Percentiles rank a stretch among this genome's conserved stretches.
Evolutionary conservation across 805 yeast species (phyloP).

Genomic region (Teunomyces barrocoloradensis): DNA sequence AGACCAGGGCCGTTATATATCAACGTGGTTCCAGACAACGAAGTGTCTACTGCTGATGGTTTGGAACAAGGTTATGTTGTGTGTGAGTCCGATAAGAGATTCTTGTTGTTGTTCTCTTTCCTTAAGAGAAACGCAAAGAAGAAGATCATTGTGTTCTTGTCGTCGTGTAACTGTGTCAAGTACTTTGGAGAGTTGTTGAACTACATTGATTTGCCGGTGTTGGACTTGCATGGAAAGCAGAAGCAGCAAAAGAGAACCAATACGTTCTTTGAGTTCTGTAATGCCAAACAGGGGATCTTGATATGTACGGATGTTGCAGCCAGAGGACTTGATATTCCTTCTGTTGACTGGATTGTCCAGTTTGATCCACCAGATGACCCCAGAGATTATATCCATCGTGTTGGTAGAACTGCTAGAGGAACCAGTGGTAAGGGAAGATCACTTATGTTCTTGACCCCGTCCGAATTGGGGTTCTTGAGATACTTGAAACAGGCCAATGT

Average conservation of each 20-base stretch:
- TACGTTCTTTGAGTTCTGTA: slow-evolving; percentile 96
- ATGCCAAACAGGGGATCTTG: slow-evolving; percentile 90
- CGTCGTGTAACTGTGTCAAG: slow-evolving; percentile 96
- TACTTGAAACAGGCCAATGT: slow-evolving; percentile 96
- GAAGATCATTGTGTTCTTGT: slow-evolving; percentile 89
- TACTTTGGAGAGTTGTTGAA: slow-evolving; percentile 92
- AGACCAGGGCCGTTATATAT: slow-evolving; percentile 92
- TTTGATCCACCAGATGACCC: slow-evolving; percentile 99
- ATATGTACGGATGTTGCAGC: slow-evolving; percentile 99
- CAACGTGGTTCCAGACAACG: slow-evolving; percentile 83
- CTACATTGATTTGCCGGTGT: slow-evolving; percentile 94
- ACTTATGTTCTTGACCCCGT: slow-evolving; percentile 91
- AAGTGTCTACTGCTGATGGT: slow-evolving; percentile 91
- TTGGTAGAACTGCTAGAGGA: slow-evolving; percentile 98
- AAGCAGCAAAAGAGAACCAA: slow-evolving; percentile 98
- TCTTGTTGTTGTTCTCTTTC: slow-evolving; percentile 85
- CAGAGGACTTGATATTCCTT: slow-evolving; percentile 97
- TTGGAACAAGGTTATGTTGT: slow-evolving; percentile 98
- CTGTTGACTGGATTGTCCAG: slow-evolving; percentile 98
- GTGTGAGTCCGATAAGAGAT: slow-evolving; percentile 94
- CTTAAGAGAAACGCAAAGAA: slow-evolving; percentile 89
- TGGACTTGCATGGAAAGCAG: slow-evolving; percentile 96
- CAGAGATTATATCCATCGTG: slow-evolving; percentile 97
- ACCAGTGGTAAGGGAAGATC: slow-evolving; percentile 86
- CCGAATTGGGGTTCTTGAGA: slow-evolving; percentile 90